Base-by-base conservation (phyloP, 441 rosid species). In the Erodium texanum region DNA sequence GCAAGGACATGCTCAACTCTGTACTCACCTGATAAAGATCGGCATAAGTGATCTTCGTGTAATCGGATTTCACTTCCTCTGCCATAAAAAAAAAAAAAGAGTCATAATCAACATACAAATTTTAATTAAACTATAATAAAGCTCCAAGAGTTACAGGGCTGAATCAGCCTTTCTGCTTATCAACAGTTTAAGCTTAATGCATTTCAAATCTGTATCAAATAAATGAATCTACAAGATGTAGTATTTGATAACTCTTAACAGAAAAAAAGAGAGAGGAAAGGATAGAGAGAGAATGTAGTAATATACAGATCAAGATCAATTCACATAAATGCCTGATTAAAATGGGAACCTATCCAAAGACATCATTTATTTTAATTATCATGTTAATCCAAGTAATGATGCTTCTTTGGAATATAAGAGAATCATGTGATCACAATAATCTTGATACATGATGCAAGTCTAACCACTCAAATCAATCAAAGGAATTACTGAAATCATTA, bases 41-140 rank as follows among this genome's bases (percentile, higher is more conserved):
- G 0, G 97, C 97, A 59, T 91, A 88, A 0, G 97, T 82, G 72
- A 91, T 84, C 72, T 86, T 93, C 0, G 91, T 92, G 80, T 86
- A 83, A 66, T 88, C 88, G 68, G 84, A 83, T 79, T 89, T 93
- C 83, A 93, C 91, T 29, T 79, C 84, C 78, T 88, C 99, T 93
- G 83, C 45, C 68, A 80, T 59, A 68, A 74, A 72, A 67, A 75
- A 66, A 19, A 76, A 2, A 34, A 34, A 34, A 7, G 71, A 20
- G 56, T 34, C 69, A 70, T 52, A 2, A 65, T 43, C 14, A 62
- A 18, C 50, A 66, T 22, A 12, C 27, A 66, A 61, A 50, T 19
- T 19, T 7, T 27, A 16, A 32, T 7, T 62, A 7, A 24, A 71
- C 70, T 58, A 32, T 58, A n/a, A 61, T 45, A 24, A 15, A 52